A percentile compares a stretch with the other conserved stretches of the same genome.
Conservation (phyloP, 768 basidiomycete genomes). For the Psilocybe subaeruginosa region DNA sequence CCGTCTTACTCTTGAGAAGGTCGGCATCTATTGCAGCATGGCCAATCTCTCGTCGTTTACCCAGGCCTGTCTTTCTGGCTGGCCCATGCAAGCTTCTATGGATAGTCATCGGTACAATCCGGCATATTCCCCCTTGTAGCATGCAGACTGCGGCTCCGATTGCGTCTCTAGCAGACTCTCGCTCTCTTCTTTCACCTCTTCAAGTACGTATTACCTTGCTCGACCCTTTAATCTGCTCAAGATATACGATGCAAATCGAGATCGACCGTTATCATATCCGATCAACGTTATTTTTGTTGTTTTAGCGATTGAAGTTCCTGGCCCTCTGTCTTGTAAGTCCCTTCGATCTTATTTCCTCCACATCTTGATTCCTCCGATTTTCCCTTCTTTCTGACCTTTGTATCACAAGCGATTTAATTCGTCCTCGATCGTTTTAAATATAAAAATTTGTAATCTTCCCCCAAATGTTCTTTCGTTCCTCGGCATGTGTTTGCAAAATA, state of each 20-base stretch:
- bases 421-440: conserved; percentile 1
- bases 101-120: conserved; percentile 11
- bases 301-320: not conserved
- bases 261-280: not conserved
- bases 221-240: not conserved
- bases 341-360: conserved; percentile 3
- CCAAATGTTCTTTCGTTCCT: conserved; percentile 14
- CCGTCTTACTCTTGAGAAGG: not conserved
- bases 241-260: not conserved
- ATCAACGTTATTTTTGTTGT: not conserved
- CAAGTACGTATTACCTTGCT: not conserved
- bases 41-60: conserved; percentile 3
- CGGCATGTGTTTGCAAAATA: conserved; percentile 13
- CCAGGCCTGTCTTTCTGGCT: conserved; percentile 9
- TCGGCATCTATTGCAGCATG: not conserved
- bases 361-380: not conserved
- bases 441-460: conserved; percentile 7
- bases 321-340: not conserved
- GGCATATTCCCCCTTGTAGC: conserved; percentile 1
- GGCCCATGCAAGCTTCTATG: not conserved
- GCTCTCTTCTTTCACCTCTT: not conserved
- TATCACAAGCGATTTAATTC: conserved; percentile 1
- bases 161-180: not conserved
- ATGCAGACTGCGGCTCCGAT: conserved; percentile 9
- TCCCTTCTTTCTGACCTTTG: not conserved